phyloP scores from a whole-genome alignment of 495 filamentous ascomycete species.

The Hypoxylon crocopeplum region DNA sequence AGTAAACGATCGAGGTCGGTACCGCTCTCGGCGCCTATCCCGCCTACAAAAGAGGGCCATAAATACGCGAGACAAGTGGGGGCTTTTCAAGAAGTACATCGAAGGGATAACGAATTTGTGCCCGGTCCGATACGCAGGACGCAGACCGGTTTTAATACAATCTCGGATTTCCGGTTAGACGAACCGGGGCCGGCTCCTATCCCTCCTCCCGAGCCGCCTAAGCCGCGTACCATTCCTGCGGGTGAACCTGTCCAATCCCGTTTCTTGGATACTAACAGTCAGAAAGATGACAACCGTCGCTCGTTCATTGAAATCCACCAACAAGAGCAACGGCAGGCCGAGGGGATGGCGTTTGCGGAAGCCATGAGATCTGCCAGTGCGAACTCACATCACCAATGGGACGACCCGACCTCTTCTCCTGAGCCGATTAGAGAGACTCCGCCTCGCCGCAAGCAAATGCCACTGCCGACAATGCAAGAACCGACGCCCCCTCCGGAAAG shows the following conservation, averaged over 20 bases:
- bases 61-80: slow-evolving; percentile 30
- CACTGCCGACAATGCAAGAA: slow-evolving; percentile 25
- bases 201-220: slow-evolving; percentile 28
- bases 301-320: slow-evolving; percentile 64
- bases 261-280: slow-evolving; percentile 40
- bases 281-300: slow-evolving; percentile 52
- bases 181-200: slow-evolving; percentile 32
- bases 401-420: slow-evolving; percentile 37
- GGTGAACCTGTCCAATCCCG: slow-evolving; percentile 38
- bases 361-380: slow-evolving; percentile 48
- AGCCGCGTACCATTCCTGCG: slow-evolving; percentile 34
- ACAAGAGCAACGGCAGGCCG: slow-evolving; percentile 75
- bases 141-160: slow-evolving; percentile 56
- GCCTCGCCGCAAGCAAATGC: slow-evolving; percentile 22
- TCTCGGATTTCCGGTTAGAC: slow-evolving; percentile 29
- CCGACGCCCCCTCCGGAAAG: slow-evolving; percentile 34
- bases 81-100: slow-evolving; percentile 25
- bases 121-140: slow-evolving; percentile 51
- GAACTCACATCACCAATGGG: slow-evolving; percentile 35
- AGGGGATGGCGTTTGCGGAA: slow-evolving; percentile 71
- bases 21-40: slow-evolving; percentile 33
- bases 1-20: slow-evolving; percentile 53
- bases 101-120: slow-evolving; percentile 41
- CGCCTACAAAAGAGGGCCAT: slow-evolving; percentile 30
- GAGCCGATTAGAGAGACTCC: slow-evolving; percentile 26